These are phyloP conservation scores for Colletotrichum theobromicola DNA, from an alignment of 2,329 filamentous ascomycete genomes.

Conservation along the genomic window DNA sequence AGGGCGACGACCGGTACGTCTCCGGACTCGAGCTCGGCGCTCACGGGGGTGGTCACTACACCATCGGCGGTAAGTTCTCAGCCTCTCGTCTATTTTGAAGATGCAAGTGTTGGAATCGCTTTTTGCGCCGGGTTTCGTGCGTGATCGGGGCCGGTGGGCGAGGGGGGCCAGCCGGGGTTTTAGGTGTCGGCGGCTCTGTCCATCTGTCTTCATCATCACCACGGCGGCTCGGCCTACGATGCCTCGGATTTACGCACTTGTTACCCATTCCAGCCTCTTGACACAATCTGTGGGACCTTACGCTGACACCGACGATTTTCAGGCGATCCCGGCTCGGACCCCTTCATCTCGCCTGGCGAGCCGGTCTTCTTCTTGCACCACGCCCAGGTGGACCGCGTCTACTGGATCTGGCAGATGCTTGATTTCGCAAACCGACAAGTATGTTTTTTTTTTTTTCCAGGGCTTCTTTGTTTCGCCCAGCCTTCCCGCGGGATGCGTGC, in stretches of 20 bases:
- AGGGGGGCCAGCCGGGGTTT: background rate
- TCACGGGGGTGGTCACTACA: constrained; percentile 46
- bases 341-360: constrained; percentile 48
- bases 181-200: too few species aligned
- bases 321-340: constrained; percentile 51
- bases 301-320: background rate
- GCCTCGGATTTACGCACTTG: background rate
- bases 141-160: background rate
- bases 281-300: background rate
- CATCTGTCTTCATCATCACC: background rate
- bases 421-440: constrained; percentile 41
- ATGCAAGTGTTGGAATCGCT: background rate
- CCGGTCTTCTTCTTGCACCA: constrained; percentile 53
- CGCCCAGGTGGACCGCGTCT: constrained; percentile 48
- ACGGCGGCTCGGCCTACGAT: background rate
- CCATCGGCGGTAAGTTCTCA: constrained; percentile 29
- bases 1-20: constrained; percentile 34
- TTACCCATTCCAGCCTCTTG: background rate
- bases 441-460: too few species aligned
- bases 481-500: background rate
- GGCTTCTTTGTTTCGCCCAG: background rate
- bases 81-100: background rate
- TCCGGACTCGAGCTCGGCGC: constrained; percentile 36
- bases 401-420: constrained; percentile 53
- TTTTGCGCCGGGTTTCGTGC: background rate